A percentile compares a stretch with the other conserved stretches of the same genome.
Conservation (phyloP, 768 basidiomycete genomes). For the Coprinellus micaceus region DNA sequence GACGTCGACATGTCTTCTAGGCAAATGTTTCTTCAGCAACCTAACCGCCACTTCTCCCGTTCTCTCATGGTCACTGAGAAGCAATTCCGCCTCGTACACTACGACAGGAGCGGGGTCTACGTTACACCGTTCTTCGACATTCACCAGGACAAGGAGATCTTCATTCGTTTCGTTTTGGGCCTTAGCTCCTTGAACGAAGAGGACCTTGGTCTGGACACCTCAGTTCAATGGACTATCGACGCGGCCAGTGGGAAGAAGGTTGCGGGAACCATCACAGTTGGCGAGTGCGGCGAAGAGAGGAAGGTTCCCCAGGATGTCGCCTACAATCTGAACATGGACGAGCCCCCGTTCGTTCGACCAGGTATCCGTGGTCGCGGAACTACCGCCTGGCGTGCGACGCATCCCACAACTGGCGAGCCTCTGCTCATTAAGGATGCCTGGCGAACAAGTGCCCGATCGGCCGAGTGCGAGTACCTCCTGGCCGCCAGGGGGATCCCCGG, state of each 20-base stretch:
- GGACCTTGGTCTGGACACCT: neutral
- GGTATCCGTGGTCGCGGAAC: neutral
- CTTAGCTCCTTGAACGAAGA: neutral
- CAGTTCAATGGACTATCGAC: neutral
- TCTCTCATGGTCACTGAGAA: neutral
- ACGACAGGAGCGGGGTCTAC: constrained; percentile 1
- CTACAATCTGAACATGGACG: neutral
- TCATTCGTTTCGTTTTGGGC: constrained; percentile 3
- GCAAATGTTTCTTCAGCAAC: constrained; percentile 3
- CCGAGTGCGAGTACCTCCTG: neutral
- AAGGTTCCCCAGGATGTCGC: neutral
- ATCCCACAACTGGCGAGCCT: neutral
- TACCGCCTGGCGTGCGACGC: neutral
- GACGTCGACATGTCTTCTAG: neutral
- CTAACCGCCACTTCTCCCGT: constrained; percentile 3
- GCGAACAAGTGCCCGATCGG: neutral
- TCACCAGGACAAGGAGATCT: neutral
- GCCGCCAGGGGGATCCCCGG: neutral
- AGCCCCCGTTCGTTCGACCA: neutral
- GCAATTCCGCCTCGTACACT: constrained; percentile 2
- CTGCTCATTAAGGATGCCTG: neutral
- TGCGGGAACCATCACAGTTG: neutral
- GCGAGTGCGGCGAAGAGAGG: no score
- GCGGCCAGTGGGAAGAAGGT: neutral
- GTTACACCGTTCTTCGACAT: neutral